Evolutionary conservation across 352 stramenopile genomes (phyloP).

Genomic region (Plasmopara viticola): DNA sequence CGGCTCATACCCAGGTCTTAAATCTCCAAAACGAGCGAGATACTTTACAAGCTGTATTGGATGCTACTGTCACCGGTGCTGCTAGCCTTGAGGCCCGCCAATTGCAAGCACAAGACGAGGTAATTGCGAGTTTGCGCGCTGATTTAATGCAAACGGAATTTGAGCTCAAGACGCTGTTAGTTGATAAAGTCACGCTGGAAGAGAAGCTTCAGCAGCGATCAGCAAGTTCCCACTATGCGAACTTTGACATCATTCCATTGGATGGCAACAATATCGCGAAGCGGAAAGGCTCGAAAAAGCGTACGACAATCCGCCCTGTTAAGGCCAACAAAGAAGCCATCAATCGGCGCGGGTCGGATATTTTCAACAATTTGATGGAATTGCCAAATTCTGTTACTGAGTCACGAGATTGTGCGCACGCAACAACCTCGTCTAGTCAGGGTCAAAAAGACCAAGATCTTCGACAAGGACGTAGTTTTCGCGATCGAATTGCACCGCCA

Average conservation of each 20-base stretch:
- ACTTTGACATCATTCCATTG: constrained; percentile 47
- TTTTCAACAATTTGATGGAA: constrained; percentile 57
- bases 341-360: constrained; percentile 17
- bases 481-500: constrained; percentile 12
- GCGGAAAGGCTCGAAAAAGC: constrained; percentile 31
- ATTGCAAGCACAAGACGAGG: constrained; percentile 37
- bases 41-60: constrained; percentile 30
- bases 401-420: constrained; percentile 10
- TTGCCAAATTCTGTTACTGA: constrained; percentile 45
- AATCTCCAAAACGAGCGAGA: constrained; percentile 38
- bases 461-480: constrained; percentile 14
- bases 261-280: constrained; percentile 20
- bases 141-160: constrained; percentile 66
- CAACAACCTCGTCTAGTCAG: constrained; percentile 14
- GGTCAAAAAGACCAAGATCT: constrained; percentile 6
- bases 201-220: constrained; percentile 29
- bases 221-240: constrained; percentile 8
- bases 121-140: constrained; percentile 46
- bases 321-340: constrained; percentile 19
- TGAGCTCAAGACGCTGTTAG: constrained; percentile 44
- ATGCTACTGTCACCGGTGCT: constrained; percentile 15
- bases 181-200: constrained; percentile 35
- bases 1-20: constrained; percentile 34
- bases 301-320: constrained; percentile 30
- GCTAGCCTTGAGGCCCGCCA: constrained; percentile 27